Evolutionary conservation across 1,284 basidiomycete species (phyloP).

Genomic region (Tilletia horrida): DNA sequence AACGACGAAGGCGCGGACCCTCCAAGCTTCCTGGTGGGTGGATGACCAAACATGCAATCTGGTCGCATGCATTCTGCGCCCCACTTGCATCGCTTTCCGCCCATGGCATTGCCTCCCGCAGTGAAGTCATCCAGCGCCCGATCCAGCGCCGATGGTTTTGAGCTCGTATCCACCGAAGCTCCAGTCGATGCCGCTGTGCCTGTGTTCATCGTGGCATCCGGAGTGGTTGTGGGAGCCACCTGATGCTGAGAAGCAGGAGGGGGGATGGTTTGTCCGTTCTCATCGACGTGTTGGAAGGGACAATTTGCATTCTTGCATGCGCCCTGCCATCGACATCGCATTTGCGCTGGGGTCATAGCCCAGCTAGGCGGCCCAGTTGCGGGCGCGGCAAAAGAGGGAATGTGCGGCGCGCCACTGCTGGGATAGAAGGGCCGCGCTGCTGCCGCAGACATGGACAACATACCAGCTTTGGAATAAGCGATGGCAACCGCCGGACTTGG

Average conservation of each 20-base stretch:
- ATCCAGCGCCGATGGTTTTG: conserved; percentile 11
- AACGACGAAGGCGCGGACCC: not conserved
- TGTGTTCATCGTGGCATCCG: not conserved
- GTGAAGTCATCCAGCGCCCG: conserved; percentile 1
- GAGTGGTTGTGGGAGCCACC: too few species aligned
- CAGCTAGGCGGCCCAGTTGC: not conserved
- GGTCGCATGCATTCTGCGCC: not conserved
- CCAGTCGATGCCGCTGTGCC: not conserved
- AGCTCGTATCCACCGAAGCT: too few species aligned
- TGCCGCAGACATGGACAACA: not conserved
- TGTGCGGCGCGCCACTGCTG: not conserved
- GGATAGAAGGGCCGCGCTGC: not conserved
- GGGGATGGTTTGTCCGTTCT: conserved; percentile 22
- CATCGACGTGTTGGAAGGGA: conserved; percentile 28
- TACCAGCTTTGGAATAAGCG: conserved; percentile 19
- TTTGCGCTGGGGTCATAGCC: not conserved
- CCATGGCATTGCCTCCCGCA: not conserved
- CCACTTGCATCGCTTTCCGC: conserved; percentile 16
- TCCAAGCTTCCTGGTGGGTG: not conserved
- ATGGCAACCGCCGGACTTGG: conserved; percentile 44
- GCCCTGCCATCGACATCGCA: conserved; percentile 28
- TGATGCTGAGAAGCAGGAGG: conserved; percentile 4
- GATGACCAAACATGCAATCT: conserved; percentile 9
- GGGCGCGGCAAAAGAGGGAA: not conserved
- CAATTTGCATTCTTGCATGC: conserved; percentile 31